Base-by-base conservation (phyloP, 2,329 filamentous ascomycete species). In the Ophiostoma sp. region DNA sequence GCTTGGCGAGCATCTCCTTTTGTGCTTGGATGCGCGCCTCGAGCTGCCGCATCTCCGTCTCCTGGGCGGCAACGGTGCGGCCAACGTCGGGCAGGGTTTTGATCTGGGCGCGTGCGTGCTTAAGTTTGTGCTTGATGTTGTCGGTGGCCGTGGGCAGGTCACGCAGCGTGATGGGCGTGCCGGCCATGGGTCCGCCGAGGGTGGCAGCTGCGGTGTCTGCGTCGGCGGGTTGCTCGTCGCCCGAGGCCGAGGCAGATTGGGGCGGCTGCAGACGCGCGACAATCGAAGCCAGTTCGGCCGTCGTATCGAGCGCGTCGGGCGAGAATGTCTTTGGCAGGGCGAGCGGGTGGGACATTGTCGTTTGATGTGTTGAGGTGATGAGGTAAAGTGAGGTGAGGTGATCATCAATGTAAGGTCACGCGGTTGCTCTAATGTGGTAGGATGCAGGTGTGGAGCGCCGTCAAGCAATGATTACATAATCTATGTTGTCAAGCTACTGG, bases 281-380 rank as follows among this genome's bases (percentile, higher is more conserved):
- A 74, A 96, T 87, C 71, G 88, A 85, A 76, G 92, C 89, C 69
- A 97, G 87, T 76, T 93, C 88, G 35, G 93, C 92, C 69, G 96
- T 86, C 75, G 93, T 87, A 82, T 97, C 94, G 81, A 97, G 92
- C 67, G 88, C 88, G 79, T 94, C 90, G 36, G 94, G 91, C 67
- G 91, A 86, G 73, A 95, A 90, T 70, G 90, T 87, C 2, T 86
- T 81, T 41, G 89, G 85, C 71, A 86, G 81, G 73, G 82, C 81
- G 76, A 85, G 82, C 31, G 80, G 81, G 76, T 80, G 82, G 67
- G 80, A 75, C 65, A 68, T 72, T 23, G 44, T 48, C 2, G 41
- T 52, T 52, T 48, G 20, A 44, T 54, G 17, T 27, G 27, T 13
- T 44, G 52, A 33, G 20, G 60, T 39, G 20, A 20, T 52, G 65